phyloP scores from a whole-genome alignment of 345 rosid genomes.

The Aegle marmelos region DNA sequence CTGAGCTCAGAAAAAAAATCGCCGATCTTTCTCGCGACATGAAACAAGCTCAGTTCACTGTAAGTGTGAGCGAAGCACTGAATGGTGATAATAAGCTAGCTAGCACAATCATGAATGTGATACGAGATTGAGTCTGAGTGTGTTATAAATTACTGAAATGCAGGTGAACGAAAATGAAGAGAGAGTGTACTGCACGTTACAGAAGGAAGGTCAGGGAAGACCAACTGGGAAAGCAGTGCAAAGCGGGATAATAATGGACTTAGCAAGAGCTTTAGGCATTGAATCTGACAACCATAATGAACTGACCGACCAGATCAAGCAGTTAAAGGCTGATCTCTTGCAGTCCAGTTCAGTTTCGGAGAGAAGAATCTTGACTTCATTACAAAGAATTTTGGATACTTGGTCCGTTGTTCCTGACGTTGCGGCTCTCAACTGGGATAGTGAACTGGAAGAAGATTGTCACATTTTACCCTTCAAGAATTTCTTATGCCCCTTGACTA shows the following conservation, averaged over 20 bases:
- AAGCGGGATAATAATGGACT: conserved; percentile 42
- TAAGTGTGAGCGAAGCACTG: background rate
- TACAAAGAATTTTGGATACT: conserved; percentile 31
- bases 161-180: conserved; percentile 46
- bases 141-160: background rate
- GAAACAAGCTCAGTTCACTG: conserved; percentile 35
- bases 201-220: conserved; percentile 37
- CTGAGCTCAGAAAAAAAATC: conserved; percentile 34
- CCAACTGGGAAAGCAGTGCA: conserved; percentile 37
- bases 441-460: conserved; percentile 31
- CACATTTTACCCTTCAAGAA: conserved; percentile 36
- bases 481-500: conserved; percentile 44
- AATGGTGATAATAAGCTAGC: too few species aligned
- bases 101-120: too few species aligned
- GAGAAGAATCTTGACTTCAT: conserved; percentile 27
- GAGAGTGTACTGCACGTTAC: conserved; percentile 29
- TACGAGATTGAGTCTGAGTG: background rate
- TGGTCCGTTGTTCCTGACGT: conserved; percentile 19
- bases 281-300: conserved; percentile 24
- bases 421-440: conserved; percentile 6
- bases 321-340: conserved; percentile 24
- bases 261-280: conserved; percentile 38
- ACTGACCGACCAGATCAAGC: conserved; percentile 32
- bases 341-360: conserved; percentile 14
- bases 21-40: conserved; percentile 39